Conservation (phyloP, 331 rosid genomes). For the Ulmus americana region DNA sequence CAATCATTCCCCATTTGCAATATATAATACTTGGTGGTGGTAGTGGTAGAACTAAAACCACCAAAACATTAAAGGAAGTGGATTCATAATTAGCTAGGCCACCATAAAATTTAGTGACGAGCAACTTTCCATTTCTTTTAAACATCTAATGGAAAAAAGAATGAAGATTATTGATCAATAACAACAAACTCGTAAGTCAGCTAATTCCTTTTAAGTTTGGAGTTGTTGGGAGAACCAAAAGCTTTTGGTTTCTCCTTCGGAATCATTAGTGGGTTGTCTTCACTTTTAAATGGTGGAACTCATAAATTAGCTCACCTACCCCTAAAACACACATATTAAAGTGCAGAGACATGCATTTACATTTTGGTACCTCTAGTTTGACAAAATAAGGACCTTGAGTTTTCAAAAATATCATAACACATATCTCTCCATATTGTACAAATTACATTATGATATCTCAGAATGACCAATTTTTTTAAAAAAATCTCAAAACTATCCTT, state of each 20-base stretch:
- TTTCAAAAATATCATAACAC: too few relatives aligned
- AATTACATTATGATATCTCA: not conserved
- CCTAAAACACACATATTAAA: not conserved
- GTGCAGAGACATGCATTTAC: too few relatives aligned
- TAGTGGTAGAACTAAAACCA: not conserved
- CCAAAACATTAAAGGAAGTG: not conserved
- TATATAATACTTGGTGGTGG: not conserved
- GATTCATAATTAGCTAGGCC: not conserved
- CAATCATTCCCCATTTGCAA: not conserved
- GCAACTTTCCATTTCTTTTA: not conserved
- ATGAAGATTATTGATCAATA: not conserved
- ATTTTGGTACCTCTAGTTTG: too few relatives aligned
- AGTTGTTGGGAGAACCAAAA: conserved; percentile 1
- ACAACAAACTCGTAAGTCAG: not conserved
- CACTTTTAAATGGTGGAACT: not conserved
- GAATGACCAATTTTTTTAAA: too few relatives aligned
- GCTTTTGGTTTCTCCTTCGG: conserved; percentile 1
- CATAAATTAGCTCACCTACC: conserved; percentile 8
- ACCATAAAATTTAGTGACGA: not conserved
- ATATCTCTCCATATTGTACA: too few relatives aligned
- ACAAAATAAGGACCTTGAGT: too few relatives aligned
- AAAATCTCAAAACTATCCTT: too few relatives aligned
- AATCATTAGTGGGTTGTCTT: not conserved
- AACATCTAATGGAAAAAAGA: not conserved
- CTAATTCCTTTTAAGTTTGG: not conserved